Evolutionary conservation across 2,329 filamentous ascomycete species (phyloP).

Genomic region (Aureobasidium pullulans): DNA sequence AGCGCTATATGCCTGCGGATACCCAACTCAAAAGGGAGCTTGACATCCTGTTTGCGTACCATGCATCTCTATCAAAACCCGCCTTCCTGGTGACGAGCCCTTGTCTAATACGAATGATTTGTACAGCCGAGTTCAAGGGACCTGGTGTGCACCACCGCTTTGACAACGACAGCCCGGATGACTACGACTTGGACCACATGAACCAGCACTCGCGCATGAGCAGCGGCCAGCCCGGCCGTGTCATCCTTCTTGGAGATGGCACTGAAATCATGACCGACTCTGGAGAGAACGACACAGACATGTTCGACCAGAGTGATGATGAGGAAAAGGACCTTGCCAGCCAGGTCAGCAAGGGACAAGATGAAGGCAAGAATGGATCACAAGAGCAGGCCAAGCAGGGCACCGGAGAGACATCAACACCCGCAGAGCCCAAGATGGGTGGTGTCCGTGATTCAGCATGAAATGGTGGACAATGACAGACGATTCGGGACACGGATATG

Average conservation of each 20-base stretch:
- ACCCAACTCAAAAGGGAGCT: conserved; percentile 7
- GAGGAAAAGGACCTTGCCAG: conserved; percentile 71
- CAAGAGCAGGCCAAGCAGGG: conserved; percentile 18
- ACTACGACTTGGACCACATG: conserved; percentile 63
- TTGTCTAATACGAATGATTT: conserved; percentile 13
- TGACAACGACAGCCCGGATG: conserved; percentile 41
- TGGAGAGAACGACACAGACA: conserved; percentile 61
- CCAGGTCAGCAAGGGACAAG: conserved; percentile 64
- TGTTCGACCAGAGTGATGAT: conserved; percentile 66
- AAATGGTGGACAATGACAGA: background rate
- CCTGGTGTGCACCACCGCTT: conserved; percentile 43
- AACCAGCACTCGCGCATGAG: conserved; percentile 60
- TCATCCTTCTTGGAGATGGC: conserved; percentile 92
- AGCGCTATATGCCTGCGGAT: conserved; percentile 13
- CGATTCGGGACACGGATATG: conserved; percentile 7
- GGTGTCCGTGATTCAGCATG: conserved; percentile 10
- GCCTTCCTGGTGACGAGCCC: background rate
- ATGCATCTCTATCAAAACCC: background rate
- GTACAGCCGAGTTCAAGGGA: conserved; percentile 44
- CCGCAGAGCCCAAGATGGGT: conserved; percentile 25
- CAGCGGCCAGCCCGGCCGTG: conserved; percentile 68
- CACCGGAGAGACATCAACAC: conserved; percentile 14
- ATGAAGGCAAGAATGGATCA: conserved; percentile 28
- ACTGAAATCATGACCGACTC: conserved; percentile 86
- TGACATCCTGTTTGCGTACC: conserved; percentile 5